A percentile compares a stretch with the other conserved stretches of the same genome.
phyloP scores from a whole-genome alignment of 371 early-diverging fungal genomes.

The Rhizomucor pusillus region DNA sequence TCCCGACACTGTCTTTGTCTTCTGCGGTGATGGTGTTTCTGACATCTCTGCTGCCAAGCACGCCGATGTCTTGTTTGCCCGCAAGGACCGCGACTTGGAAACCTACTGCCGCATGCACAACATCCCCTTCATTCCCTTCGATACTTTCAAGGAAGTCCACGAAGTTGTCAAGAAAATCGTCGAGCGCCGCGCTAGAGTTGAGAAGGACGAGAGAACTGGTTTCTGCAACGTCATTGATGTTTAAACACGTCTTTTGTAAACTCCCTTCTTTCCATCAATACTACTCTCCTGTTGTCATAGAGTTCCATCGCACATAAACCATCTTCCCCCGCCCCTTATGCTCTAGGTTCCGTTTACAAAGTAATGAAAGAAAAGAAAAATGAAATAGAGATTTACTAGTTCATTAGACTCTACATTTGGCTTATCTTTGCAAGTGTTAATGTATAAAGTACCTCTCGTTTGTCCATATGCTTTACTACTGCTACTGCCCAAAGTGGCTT shows the following conservation, averaged over 20 bases:
- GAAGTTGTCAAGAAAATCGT: slow-evolving; percentile 30
- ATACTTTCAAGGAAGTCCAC: slow-evolving; percentile 50
- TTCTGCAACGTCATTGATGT: slow-evolving; percentile 31
- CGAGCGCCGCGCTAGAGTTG: slow-evolving; percentile 24
- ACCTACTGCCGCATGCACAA: slow-evolving; percentile 54
- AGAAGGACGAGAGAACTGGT: slow-evolving; percentile 30
- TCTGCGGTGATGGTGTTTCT: slow-evolving; percentile 70
- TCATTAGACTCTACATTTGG: no score
- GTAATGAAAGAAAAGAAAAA: no score
- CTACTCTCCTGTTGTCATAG: no score
- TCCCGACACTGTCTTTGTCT: slow-evolving; percentile 49
- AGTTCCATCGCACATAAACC: background rate
- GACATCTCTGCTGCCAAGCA: slow-evolving; percentile 71
- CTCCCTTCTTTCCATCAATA: no score
- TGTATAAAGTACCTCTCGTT: no score
- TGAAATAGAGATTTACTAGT: no score
- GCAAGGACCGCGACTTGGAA: slow-evolving; percentile 60
- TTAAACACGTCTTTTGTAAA: slow-evolving; percentile 8
- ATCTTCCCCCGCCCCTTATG: background rate
- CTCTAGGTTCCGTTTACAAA: no score
- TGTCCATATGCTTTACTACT: no score
- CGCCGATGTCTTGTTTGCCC: slow-evolving; percentile 65
- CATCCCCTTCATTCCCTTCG: slow-evolving; percentile 52
- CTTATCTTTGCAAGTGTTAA: no score
- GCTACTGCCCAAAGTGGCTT: no score